phyloP scores from a whole-genome alignment of 768 basidiomycete species.

The Trichaptum fuscoviolaceum region DNA sequence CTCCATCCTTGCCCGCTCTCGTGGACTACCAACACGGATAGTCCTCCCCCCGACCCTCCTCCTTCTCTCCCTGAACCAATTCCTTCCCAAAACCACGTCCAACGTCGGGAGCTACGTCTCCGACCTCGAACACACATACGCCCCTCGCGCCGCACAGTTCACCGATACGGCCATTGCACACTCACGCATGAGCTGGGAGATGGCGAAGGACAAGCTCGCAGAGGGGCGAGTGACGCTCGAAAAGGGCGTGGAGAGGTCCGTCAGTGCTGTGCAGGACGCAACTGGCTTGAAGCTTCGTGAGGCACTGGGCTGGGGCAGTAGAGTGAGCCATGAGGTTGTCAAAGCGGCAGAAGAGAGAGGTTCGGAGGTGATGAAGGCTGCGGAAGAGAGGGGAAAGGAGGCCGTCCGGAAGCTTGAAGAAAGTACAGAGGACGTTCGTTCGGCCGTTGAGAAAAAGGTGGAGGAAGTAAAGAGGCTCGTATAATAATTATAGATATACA shows the following conservation, averaged over 20 bases:
- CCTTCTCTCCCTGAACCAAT: slow-evolving; percentile 65
- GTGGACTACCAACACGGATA: slow-evolving; percentile 61
- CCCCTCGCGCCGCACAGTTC: slow-evolving; percentile 63
- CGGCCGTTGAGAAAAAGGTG: slow-evolving; percentile 5
- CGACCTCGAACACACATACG: slow-evolving; percentile 63
- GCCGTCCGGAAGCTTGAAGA: slow-evolving; percentile 18
- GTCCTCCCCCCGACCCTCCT: slow-evolving; percentile 75
- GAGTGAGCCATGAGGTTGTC: slow-evolving; percentile 14
- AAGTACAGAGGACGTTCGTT: not conserved
- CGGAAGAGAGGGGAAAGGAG: slow-evolving; percentile 22
- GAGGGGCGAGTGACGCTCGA: slow-evolving; percentile 41
- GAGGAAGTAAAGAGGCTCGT: slow-evolving; percentile 10
- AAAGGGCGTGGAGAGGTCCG: slow-evolving; percentile 38
- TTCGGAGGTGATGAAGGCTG: slow-evolving; percentile 16
- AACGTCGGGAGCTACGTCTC: slow-evolving; percentile 66
- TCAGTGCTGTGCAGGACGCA: slow-evolving; percentile 54
- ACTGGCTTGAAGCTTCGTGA: slow-evolving; percentile 73
- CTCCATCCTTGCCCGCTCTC: slow-evolving; percentile 80
- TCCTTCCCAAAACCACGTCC: slow-evolving; percentile 76
- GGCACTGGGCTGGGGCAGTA: slow-evolving; percentile 40
- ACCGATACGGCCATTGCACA: slow-evolving; percentile 63
- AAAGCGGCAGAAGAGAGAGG: slow-evolving; percentile 17
- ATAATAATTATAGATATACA: slow-evolving; percentile 5
- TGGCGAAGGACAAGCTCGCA: slow-evolving; percentile 45
- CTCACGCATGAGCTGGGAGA: slow-evolving; percentile 51